Base-by-base conservation (phyloP, 345 rosid genomes). In the Odontarrhena argentea region DNA sequence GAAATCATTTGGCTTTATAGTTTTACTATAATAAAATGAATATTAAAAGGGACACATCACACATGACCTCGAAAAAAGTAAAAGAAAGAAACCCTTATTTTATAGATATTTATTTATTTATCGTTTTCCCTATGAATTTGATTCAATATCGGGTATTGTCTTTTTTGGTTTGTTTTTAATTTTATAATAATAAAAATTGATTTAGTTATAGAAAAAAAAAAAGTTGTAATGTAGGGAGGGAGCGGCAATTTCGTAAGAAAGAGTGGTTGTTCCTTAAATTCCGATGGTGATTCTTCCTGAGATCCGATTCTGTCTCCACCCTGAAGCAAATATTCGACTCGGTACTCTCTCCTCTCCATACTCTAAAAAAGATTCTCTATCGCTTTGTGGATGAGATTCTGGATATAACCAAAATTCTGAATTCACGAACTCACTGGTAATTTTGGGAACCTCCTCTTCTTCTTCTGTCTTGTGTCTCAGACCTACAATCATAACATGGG, bases 401-500 rank as follows among this genome's bases (percentile, higher is more conserved):
- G 73, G 69, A 74, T 74, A 74, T 50, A 44, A 3, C 36, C 0
- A 53, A 45, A 12, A 41, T 26, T 66, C 26, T 14, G 9, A 43
- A 55, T n/a, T 48, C 72, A n/a, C 28, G 4, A 40, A 52, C 50
- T 68, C 53, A 60, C 73, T 73, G 2, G 7, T 6, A 43, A 43
- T 50, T 50, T 48, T 61, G 7, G 4, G 4, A 25, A 61, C 14
- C 42, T 73, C 14, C 8, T 50, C 13, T 35, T 34, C 11, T 60
- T 28, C 59, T 51, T 55, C 57, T 38, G 32, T 35, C 2, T 45
- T 62, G 43, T 1, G 1, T 63, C 56, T 46, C 26, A 26, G 44
- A 71, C 59, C 22, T 47, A 12, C 48, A 41, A 59, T 41, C 38
- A 28, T 28, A 87, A 86, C 75, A 85, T 88, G 99, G 99, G 96